Base-by-base conservation (phyloP, 371 early-diverging fungal genomes). In the Mucor piriformis region DNA sequence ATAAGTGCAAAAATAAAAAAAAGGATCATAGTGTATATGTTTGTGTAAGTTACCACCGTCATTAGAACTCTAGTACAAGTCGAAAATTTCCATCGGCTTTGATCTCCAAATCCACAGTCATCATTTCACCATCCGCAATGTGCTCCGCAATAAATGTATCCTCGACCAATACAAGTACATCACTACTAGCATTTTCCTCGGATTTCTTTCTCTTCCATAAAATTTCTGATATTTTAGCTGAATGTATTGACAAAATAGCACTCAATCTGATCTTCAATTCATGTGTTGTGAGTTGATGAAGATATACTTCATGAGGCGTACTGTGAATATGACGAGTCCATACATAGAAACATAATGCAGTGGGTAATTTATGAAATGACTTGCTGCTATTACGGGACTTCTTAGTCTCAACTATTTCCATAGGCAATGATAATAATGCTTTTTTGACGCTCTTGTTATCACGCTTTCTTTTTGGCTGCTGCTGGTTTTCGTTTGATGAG, bases 81-180 rank as follows among this genome's bases (percentile, higher is more conserved):
- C 63, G 32, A 42, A 63, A 32, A 33, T 57, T 50, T 11, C 60
- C 59, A 42, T 67, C 63, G 11, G 46, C 25, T 21, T 67, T 67
- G 7, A 63, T 47, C 52, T 67, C 68, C 56, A 59, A 67, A 15
- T 63, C 59, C 4, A 67, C 56, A 18, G 42, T 42, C 21, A 67
- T 58, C 11, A 50, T 48, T 32, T 57, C 50, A 12, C 55, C 60
- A 35, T 67, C 57, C 6, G 21, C 4, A 10, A 67, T 63, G 20
- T 67, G 58, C 29, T 67, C 63, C 33, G 52, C 16, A 13, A 67
- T 47, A 54, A 67, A 63, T 1, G 63, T 49, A 43, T 67, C 68
- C 33, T 67, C 68, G 6, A 67, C 60, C 20, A 66, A 16, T n/a
- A 70, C 61, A 11, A 51, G 42, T n/a, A 61, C 48, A 21, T 54